Evolutionary conservation across 78 protist genomes (phyloP).

Genomic region (Speleostelium caveatum): DNA sequence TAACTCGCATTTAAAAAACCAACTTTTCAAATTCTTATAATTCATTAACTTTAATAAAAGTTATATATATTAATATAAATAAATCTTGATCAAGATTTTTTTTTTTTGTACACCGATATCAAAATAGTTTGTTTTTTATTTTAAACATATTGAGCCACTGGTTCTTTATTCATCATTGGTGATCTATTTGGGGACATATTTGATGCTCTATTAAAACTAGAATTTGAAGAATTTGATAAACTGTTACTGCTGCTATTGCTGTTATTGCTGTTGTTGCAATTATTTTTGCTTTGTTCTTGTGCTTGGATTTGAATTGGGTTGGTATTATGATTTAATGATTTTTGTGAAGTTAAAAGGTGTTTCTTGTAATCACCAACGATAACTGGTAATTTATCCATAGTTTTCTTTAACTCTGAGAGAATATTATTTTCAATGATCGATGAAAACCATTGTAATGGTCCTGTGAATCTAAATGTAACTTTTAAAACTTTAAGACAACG

Average conservation of each 20-base stretch:
- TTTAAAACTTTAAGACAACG: constrained; percentile 50
- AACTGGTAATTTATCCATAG: constrained; percentile 34
- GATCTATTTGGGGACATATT: too few species aligned
- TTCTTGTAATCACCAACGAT: constrained; percentile 42
- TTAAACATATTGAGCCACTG: constrained; percentile 3
- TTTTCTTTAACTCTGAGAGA: constrained; percentile 61
- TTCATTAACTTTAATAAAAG: too few species aligned
- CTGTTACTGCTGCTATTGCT: neutral
- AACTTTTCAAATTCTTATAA: too few species aligned
- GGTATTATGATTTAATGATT: neutral
- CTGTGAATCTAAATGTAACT: constrained; percentile 64
- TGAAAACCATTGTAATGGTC: constrained; percentile 75
- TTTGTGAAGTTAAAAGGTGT: neutral
- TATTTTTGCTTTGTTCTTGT: neutral
- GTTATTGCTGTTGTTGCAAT: neutral
- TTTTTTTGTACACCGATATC: too few species aligned
- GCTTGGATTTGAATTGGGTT: too few species aligned
- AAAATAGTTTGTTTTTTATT: neutral
- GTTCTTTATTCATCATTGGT: neutral
- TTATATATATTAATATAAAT: too few species aligned
- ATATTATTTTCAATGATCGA: constrained; percentile 66
- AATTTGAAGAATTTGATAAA: neutral
- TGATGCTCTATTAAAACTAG: too few species aligned
- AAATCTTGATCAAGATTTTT: too few species aligned
- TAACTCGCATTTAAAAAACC: too few species aligned